Evolutionary conservation across 768 basidiomycete genomes (phyloP).

Genomic region (Phylloporus scabripes): DNA sequence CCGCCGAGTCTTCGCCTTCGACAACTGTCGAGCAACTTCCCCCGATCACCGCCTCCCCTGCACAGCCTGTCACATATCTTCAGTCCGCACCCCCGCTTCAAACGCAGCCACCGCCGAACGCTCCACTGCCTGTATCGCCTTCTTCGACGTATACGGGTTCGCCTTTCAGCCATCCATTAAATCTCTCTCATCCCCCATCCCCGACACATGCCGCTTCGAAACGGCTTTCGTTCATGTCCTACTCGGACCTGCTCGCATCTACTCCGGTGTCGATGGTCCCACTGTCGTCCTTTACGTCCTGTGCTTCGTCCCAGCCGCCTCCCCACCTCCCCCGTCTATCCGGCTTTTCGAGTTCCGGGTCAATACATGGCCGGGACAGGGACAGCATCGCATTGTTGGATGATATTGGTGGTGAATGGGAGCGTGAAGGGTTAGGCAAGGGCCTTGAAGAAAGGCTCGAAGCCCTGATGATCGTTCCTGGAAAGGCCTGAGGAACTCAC

Average conservation of each 20-base stretch:
- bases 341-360: constrained; percentile 33
- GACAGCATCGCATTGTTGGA: constrained; percentile 45
- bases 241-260: constrained; percentile 75
- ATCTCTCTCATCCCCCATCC: constrained; percentile 37
- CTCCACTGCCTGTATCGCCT: constrained; percentile 13
- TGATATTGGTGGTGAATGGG: constrained; percentile 82
- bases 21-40: constrained; percentile 33
- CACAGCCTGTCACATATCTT: constrained; percentile 19
- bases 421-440: constrained; percentile 73
- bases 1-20: constrained; percentile 35
- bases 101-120: constrained; percentile 14
- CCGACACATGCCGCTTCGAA: constrained; percentile 49
- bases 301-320: constrained; percentile 54
- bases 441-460: constrained; percentile 84
- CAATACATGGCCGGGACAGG: constrained; percentile 27
- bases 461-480: constrained; percentile 37
- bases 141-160: constrained; percentile 26
- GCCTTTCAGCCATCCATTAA: constrained; percentile 20
- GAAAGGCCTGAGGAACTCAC: constrained; percentile 19
- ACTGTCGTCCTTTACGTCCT: constrained; percentile 66
- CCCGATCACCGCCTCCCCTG: constrained; percentile 18
- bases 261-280: constrained; percentile 69
- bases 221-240: constrained; percentile 85
- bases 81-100: constrained; percentile 13
- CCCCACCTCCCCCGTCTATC: constrained; percentile 68